phyloP scores from a whole-genome alignment of 2,329 filamentous ascomycete genomes.

The Aspergillus candidus region DNA sequence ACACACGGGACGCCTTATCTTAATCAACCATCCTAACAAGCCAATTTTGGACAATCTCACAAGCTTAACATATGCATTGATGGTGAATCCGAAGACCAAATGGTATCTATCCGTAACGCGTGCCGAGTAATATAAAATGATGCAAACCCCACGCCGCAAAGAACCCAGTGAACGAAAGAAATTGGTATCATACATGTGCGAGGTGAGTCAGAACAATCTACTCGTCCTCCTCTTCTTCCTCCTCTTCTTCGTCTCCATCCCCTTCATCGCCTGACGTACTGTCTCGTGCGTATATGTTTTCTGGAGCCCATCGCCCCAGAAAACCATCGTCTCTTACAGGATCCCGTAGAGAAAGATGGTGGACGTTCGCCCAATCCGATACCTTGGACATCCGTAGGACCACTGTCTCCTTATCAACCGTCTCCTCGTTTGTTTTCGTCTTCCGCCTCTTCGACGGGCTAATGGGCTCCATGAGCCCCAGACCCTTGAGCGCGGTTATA shows the following conservation, averaged over 20 bases:
- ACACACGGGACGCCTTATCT: conserved; percentile 10
- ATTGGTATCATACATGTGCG: conserved; percentile 1
- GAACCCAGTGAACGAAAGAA: neutral
- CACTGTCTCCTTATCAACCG: conserved; percentile 25
- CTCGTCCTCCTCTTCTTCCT: conserved; percentile 1
- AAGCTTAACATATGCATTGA: too few relatives aligned
- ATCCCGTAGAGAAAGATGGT: conserved; percentile 58
- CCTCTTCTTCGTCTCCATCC: conserved; percentile 12
- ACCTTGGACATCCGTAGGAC: conserved; percentile 55
- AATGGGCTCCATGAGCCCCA: conserved; percentile 60
- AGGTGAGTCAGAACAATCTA: neutral
- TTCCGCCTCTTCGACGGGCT: conserved; percentile 49
- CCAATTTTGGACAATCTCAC: neutral
- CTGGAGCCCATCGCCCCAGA: conserved; percentile 58
- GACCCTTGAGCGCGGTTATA: conserved; percentile 67
- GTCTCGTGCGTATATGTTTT: conserved; percentile 20
- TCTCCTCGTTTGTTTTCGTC: conserved; percentile 30
- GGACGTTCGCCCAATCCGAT: conserved; percentile 58
- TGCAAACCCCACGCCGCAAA: neutral
- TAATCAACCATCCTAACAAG: conserved; percentile 1
- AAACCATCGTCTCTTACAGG: conserved; percentile 72
- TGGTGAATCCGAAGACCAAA: too few relatives aligned
- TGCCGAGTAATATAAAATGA: neutral
- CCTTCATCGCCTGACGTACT: conserved; percentile 15
- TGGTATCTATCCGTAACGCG: too few relatives aligned